Conservation (phyloP, 768 basidiomycete genomes). For the Gymnopilus junonius region DNA sequence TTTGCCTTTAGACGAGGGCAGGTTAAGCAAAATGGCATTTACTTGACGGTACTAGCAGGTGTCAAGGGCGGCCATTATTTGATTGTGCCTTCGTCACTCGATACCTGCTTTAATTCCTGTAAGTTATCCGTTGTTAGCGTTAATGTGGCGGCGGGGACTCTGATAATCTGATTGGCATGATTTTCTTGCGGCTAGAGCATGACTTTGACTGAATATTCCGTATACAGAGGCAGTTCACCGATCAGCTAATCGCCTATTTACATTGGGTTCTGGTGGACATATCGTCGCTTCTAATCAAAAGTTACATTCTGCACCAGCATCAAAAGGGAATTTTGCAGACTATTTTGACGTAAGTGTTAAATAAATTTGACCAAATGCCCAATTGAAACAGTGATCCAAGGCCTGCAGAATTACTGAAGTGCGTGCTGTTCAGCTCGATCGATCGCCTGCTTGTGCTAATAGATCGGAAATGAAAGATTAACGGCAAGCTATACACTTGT, state of each 20-base stretch:
- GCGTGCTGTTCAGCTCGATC: neutral
- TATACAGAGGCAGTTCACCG: neutral
- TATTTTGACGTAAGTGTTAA: neutral
- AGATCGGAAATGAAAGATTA: neutral
- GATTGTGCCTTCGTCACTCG: neutral
- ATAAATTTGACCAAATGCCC: neutral
- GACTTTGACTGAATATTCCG: neutral
- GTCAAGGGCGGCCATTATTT: neutral
- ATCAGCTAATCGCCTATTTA: neutral
- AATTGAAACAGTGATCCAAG: neutral
- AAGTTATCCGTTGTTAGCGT: neutral
- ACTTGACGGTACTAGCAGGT: neutral
- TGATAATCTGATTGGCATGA: neutral
- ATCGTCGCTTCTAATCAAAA: too few relatives aligned
- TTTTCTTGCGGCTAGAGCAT: neutral
- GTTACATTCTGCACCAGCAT: too few relatives aligned
- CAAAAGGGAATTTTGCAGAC: neutral
- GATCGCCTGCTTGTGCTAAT: neutral
- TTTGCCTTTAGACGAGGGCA: neutral
- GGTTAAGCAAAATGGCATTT: neutral
- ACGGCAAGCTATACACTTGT: neutral
- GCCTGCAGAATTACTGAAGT: neutral
- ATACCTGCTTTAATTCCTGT: neutral
- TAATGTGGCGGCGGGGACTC: neutral
- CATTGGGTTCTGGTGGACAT: neutral